Conservation (phyloP, 2,329 filamentous ascomycete genomes). For the Fusarium temperatum region DNA sequence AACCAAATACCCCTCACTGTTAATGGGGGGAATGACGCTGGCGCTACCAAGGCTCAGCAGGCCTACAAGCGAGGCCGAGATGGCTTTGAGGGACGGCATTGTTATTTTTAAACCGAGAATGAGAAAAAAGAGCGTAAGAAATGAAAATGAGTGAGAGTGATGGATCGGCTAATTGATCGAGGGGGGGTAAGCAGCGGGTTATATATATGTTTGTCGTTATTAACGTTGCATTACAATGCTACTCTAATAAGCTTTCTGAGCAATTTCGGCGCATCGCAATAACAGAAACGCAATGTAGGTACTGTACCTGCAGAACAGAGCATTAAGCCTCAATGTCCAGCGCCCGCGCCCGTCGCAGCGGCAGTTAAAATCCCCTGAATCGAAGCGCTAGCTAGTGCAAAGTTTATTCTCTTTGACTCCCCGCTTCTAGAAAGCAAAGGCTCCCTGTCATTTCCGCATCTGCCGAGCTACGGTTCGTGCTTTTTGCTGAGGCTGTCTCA, state of each 20-base stretch:
- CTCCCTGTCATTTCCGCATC: slow-evolving; percentile 15
- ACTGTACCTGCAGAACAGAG: not conserved
- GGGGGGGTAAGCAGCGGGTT: not conserved
- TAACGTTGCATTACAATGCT: not conserved
- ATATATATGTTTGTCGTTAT: slow-evolving; percentile 8
- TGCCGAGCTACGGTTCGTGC: not conserved
- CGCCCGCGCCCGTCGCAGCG: slow-evolving; percentile 8
- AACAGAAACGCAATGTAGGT: not conserved
- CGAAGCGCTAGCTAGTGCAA: slow-evolving; percentile 13
- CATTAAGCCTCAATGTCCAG: not conserved
- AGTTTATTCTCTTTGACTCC: not conserved
- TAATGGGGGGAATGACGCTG: not conserved
- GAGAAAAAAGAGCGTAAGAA: slow-evolving; percentile 5
- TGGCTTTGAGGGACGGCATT: slow-evolving; percentile 8
- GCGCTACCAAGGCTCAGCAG: slow-evolving; percentile 10
- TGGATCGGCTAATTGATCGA: not conserved
- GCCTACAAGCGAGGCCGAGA: slow-evolving; percentile 23
- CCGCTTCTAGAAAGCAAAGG: slow-evolving; percentile 7
- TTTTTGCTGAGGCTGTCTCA: not conserved
- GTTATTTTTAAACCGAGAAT: not conserved
- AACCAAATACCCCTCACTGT: slow-evolving; percentile 1
- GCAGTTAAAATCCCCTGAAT: slow-evolving; percentile 13
- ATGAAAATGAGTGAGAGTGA: not conserved
- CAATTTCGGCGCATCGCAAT: not conserved
- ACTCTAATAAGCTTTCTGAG: not conserved